Evolutionary conservation across 1,139 yeast genomes (phyloP), one percentile per base, ranked within the genome.

Genomic region (Geotrichum europaeum): DNA sequence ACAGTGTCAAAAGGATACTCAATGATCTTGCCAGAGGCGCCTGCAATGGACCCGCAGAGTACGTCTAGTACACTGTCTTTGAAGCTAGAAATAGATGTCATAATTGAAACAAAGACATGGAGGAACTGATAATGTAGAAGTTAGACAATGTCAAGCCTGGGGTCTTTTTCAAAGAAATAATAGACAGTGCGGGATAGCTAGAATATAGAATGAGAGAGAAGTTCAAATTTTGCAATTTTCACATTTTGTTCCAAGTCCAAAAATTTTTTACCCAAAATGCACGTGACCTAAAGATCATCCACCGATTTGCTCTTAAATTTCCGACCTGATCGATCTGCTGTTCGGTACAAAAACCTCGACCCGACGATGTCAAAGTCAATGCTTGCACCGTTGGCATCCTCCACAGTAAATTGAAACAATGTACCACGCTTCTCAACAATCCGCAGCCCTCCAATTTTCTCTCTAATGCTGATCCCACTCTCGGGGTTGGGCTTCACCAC

Each of bases 1-100:
- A 91, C 81, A 0, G 98, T 92, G 70, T 92, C 98, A 67, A 92
- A 89, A 0, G 98, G 98, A 68, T 85, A 91, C 73, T 92, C 98
- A 6, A 92, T 82, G 43, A 88, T 70, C 70, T 92, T 92, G 3
- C 97, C 97, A 10, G 84, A 75, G 64, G 89, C 86, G 9, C 98
- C 98, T 0, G 97, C 84, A 12, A 80, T 62, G 15, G 76, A 74
- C 13, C 78, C 77, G 56, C 73, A 73, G 18, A 68, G 56, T 7
- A 75, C 65, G 59, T 75, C 77, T 32, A 62, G 56, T 25, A 56
- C 49, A 36, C 53, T 55, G 25, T 61, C 63, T 51, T 59, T 59
- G 47, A 59, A 59, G 36, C 53, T 40, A 28, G 58, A 45, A 5
- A 53, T 49, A 25, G 60, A 49, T 49, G 60, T 53, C 60, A 57